A percentile compares a stretch with the other conserved stretches of the same genome.
These are phyloP conservation scores for Yamadazyma songkhlaensis DNA, from an alignment of 1,139 yeast genomes.

Conservation along the genomic window DNA sequence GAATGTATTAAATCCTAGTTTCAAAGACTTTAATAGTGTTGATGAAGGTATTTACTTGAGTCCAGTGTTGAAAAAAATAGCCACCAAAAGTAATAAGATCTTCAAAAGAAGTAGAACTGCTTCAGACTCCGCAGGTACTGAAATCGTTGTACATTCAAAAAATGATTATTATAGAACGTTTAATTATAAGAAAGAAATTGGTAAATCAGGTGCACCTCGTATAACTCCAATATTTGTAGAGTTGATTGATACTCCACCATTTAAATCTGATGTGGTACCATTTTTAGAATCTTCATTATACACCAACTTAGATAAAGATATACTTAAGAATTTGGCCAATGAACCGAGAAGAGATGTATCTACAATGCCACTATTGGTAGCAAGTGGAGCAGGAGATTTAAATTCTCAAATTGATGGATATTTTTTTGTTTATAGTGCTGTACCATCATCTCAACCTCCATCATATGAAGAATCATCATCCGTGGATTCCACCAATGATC, in stretches of 20 bases:
- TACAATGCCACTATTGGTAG: conserved; percentile 67
- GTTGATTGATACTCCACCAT: conserved; percentile 70
- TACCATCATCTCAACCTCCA: conserved; percentile 59
- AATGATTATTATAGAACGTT: conserved; percentile 26
- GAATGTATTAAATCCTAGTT: conserved; percentile 8
- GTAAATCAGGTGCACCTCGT: conserved; percentile 31
- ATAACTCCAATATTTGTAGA: conserved; percentile 63
- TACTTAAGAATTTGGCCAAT: conserved; percentile 59
- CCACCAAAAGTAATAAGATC: conserved; percentile 17
- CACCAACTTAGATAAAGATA: conserved; percentile 55
- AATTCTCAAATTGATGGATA: conserved; percentile 76
- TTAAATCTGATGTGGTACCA: conserved; percentile 66
- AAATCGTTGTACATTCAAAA: conserved; percentile 12
- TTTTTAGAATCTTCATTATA: conserved; percentile 70
- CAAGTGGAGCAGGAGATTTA: conserved; percentile 74
- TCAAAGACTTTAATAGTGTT: background rate
- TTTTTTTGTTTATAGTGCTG: conserved; percentile 62
- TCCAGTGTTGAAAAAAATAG: conserved; percentile 24
- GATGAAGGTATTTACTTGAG: conserved; percentile 15
- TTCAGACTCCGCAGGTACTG: conserved; percentile 11
- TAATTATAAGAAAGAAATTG: conserved; percentile 20
- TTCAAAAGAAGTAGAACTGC: conserved; percentile 15
- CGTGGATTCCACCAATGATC: background rate
- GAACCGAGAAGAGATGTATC: conserved; percentile 64
- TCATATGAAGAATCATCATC: conserved; percentile 29